Percentiles rank a stretch among this genome's conserved stretches.
Evolutionary conservation across 148 eudicot genomes (phyloP).

Genomic region (Amaranthus hypochondriacus): DNA sequence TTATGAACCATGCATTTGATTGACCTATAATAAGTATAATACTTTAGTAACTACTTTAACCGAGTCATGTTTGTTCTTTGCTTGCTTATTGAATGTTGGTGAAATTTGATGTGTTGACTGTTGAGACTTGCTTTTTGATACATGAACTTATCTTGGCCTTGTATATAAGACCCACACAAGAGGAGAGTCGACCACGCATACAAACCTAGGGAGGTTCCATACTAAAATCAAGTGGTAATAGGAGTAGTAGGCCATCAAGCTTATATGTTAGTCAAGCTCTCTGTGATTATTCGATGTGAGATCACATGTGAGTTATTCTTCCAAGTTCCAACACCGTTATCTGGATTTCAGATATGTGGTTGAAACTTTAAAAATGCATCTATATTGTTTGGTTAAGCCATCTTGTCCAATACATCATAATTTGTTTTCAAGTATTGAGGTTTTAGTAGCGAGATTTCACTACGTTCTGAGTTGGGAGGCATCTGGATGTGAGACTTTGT

Average conservation of each 20-base stretch:
- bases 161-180: too few species aligned
- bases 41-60: neutral
- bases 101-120: neutral
- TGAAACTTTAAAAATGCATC: neutral
- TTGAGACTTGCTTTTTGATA: neutral
- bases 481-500: neutral
- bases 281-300: too few species aligned
- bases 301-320: too few species aligned
- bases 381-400: neutral
- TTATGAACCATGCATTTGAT: neutral
- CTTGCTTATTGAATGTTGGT: neutral
- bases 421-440: neutral
- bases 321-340: too few species aligned
- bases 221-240: too few species aligned
- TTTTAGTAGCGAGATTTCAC: neutral
- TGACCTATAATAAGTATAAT: neutral
- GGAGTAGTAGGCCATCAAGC: too few species aligned
- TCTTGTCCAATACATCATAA: neutral
- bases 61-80: neutral
- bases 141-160: neutral
- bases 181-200: too few species aligned
- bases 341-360: too few species aligned
- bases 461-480: neutral
- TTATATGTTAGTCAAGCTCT: too few species aligned
- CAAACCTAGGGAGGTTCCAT: too few species aligned